These are phyloP conservation scores for Capsicum rhomboideum DNA, from an alignment of 257 asterid species.

Conservation along the genomic window DNA sequence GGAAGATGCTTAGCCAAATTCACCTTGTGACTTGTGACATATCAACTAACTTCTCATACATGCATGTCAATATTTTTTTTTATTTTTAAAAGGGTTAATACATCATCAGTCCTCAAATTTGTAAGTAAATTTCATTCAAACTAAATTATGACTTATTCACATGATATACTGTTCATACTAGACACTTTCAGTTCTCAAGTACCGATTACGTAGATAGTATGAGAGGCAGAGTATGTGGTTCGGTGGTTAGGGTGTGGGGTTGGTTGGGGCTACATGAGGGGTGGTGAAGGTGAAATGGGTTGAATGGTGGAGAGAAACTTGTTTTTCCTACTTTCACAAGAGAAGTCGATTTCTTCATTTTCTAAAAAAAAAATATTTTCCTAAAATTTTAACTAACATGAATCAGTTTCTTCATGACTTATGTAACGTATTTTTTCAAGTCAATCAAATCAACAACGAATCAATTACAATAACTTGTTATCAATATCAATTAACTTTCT, in stretches of 20 bases:
- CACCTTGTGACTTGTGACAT: not conserved
- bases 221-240: too few relatives aligned
- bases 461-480: not conserved
- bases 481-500: not conserved
- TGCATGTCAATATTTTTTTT: too few relatives aligned
- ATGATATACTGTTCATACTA: not conserved
- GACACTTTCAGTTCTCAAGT: not conserved
- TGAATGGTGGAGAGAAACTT: too few relatives aligned
- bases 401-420: not conserved
- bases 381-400: too few relatives aligned
- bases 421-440: too few relatives aligned
- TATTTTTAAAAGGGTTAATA: not conserved
- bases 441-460: not conserved
- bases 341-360: not conserved
- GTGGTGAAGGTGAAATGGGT: too few relatives aligned
- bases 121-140: not conserved
- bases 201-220: too few relatives aligned
- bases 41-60: not conserved
- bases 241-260: too few relatives aligned
- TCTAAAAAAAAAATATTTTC: not conserved
- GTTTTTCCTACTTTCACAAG: not conserved
- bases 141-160: too few relatives aligned
- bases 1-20: not conserved
- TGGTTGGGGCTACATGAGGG: too few relatives aligned
- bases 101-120: not conserved